Evolutionary conservation across 257 asterid genomes (phyloP).

Genomic region (Solanum paucissectum): DNA sequence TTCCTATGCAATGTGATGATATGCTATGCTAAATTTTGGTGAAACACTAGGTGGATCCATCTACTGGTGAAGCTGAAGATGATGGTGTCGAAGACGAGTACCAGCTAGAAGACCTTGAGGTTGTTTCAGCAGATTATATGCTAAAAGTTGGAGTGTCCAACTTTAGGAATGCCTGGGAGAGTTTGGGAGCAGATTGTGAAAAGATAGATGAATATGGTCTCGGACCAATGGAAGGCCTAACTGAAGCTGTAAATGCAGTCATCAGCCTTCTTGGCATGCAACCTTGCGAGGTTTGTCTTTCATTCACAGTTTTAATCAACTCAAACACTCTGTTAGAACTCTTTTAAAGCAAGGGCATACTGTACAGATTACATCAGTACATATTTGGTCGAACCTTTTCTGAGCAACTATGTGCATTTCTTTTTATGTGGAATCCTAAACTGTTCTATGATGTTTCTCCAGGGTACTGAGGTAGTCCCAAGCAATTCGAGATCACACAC

Average conservation of each 20-base stretch:
- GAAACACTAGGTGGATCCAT: conserved; percentile 61
- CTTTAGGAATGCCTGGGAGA: conserved; percentile 97
- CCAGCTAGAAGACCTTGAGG: conserved; percentile 95
- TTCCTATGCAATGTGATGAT: background rate
- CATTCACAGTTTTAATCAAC: background rate
- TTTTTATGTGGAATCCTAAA: background rate
- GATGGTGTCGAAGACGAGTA: conserved; percentile 97
- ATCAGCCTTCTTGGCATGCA: conserved; percentile 92
- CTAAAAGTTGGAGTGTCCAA: conserved; percentile 89
- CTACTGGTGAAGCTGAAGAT: conserved; percentile 98
- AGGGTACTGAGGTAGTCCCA: conserved; percentile 88
- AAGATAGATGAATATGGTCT: conserved; percentile 92
- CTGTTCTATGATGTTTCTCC: conserved; percentile 4
- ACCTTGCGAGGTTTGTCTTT: conserved; percentile 87
- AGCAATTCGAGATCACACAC: conserved; percentile 86
- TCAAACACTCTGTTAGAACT: background rate
- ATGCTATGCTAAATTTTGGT: background rate
- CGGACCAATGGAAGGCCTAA: conserved; percentile 81
- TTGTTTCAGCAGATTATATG: conserved; percentile 84
- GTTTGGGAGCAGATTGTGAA: conserved; percentile 62
- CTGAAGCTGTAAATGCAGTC: conserved; percentile 88
- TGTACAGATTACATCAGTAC: background rate
- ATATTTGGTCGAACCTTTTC: background rate
- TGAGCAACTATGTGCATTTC: background rate
- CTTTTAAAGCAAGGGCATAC: background rate